These are phyloP conservation scores for Fraxinus excelsior DNA, from an alignment of 257 asterid species.

Conservation along the genomic window DNA sequence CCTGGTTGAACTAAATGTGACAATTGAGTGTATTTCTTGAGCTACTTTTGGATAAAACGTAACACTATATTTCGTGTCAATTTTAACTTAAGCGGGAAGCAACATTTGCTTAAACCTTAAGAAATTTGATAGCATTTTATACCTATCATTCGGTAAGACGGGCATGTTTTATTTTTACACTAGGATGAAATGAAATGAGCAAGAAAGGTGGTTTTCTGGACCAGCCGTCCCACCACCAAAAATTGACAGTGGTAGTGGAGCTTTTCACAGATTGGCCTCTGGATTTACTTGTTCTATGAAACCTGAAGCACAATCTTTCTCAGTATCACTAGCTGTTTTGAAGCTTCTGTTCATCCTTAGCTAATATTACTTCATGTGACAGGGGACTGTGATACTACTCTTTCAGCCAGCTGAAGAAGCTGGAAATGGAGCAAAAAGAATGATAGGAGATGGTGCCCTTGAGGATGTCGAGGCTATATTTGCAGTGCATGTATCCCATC, in stretches of 20 bases:
- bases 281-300: not conserved
- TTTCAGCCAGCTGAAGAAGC: slow-evolving; percentile 99
- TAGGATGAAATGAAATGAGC: not conserved
- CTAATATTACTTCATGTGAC: not conserved
- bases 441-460: slow-evolving; percentile 77
- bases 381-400: slow-evolving; percentile 86
- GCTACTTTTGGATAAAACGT: slow-evolving; percentile 2
- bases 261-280: not conserved
- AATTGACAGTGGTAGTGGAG: too few relatives aligned
- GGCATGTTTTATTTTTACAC: too few relatives aligned
- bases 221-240: not conserved
- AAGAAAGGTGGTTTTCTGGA: not conserved
- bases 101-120: not conserved
- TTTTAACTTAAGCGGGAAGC: not conserved
- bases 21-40: not conserved
- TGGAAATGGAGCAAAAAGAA: slow-evolving; percentile 92
- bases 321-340: not conserved
- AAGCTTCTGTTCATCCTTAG: not conserved
- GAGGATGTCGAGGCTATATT: slow-evolving; percentile 83
- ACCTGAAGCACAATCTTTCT: not conserved
- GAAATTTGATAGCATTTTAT: slow-evolving; percentile 12
- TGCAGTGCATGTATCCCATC: slow-evolving; percentile 73
- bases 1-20: slow-evolving; percentile 10
- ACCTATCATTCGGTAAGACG: not conserved
- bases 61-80: not conserved